Base-by-base conservation (phyloP, 768 basidiomycete species). In the Mycena filopes region DNA sequence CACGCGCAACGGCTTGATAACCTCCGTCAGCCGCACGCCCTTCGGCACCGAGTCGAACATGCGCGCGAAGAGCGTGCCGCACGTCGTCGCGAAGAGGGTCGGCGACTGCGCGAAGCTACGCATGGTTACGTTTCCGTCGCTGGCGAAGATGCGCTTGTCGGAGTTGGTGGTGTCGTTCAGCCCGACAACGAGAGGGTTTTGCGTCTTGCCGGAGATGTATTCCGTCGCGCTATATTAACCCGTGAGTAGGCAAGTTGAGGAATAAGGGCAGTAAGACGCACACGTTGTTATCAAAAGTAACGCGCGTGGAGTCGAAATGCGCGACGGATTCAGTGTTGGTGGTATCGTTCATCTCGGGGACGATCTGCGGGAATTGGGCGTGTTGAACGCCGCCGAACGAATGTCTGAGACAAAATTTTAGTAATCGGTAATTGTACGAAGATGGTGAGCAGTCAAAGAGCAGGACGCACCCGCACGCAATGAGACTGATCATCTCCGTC, bases 141-240 rank as follows among this genome's bases (percentile, higher is more conserved):
- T 55, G 2, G 12, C 54, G 38, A 48, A 48, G 20, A 25, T 46
- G 18, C 26, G 50, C 10, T 36, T 36, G 15, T 36, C 36, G 15
- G 36, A 36, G 15, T 36, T 36, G 15, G 36, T 65, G 28, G 63
- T 64, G 16, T 45, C 41, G 41, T 64, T 64, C 3, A 15, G 3
- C 6, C 47, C 55, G 3, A 64, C 63, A 11, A 43, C 55, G 21
- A 65, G 56, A 1, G 55, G 47, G 41, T 65, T 51, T 9, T 23
- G 15, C 2, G 55, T 56, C 4, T 47, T 50, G 4, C 63, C 56
- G 3, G 46, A 20, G 16, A 65, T 48, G 26, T 45, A 65, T 36
- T 65, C 54, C 9, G 48, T 65, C 8, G 57, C 55, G 48, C 63
- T 65, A n/a, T n/a, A n/a, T n/a, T n/a, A n/a, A n/a, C n/a, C n/a